Conservation (phyloP, 2,329 filamentous ascomycete species). For the Scedosporium minutisporum region DNA sequence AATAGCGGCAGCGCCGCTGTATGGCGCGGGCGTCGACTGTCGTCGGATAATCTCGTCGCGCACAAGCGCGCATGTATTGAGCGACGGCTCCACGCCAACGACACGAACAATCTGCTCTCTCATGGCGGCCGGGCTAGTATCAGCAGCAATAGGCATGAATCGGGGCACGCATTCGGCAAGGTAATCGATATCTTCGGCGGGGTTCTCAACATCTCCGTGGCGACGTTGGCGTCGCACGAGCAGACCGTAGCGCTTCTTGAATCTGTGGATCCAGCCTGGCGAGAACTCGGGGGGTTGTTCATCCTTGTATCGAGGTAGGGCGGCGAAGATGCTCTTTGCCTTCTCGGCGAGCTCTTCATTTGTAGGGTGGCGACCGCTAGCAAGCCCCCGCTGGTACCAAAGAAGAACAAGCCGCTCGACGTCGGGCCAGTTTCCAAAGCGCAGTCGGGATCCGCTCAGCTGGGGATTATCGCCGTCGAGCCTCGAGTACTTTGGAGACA, state of each 20-base stretch:
- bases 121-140: constrained; percentile 51
- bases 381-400: constrained; percentile 44
- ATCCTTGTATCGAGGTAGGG: constrained; percentile 50
- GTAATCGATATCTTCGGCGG: constrained; percentile 48
- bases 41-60: constrained; percentile 45
- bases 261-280: constrained; percentile 54
- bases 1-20: constrained; percentile 8
- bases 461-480: constrained; percentile 50
- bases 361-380: constrained; percentile 46
- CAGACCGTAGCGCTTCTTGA: constrained; percentile 54
- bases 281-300: constrained; percentile 53
- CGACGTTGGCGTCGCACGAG: constrained; percentile 47
- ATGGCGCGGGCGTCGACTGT: constrained; percentile 11
- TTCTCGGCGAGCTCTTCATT: constrained; percentile 55
- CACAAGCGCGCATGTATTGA: constrained; percentile 46
- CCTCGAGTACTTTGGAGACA: constrained; percentile 52
- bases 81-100: constrained; percentile 43
- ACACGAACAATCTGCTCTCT: constrained; percentile 46
- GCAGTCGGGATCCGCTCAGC: constrained; percentile 51
- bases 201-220: constrained; percentile 36
- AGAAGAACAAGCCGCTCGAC: constrained; percentile 48
- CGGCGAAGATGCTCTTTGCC: constrained; percentile 48
- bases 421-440: constrained; percentile 56
- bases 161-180: constrained; percentile 50
- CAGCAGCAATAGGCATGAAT: constrained; percentile 46